A percentile compares a stretch with the other conserved stretches of the same genome.
Conservation (phyloP, 805 yeast species). For the Kockiozyma suomiensis region DNA sequence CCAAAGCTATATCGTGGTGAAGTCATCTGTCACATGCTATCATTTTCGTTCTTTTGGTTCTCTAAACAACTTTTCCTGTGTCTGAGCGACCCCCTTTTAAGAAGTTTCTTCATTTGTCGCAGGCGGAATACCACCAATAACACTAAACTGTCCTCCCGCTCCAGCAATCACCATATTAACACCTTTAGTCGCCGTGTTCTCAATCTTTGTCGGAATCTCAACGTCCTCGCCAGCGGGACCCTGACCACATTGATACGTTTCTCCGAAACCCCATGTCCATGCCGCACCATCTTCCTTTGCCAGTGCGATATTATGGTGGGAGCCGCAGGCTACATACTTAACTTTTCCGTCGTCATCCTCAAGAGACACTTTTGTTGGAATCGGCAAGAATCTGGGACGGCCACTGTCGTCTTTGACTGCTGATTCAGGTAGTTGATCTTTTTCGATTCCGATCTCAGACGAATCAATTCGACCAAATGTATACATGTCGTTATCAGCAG, state of each 20-base stretch:
- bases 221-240: slow-evolving; percentile 89
- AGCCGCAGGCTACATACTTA: slow-evolving; percentile 70
- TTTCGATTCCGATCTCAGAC: slow-evolving; percentile 85
- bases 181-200: slow-evolving; percentile 88
- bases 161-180: slow-evolving; percentile 72
- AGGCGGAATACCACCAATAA: slow-evolving; percentile 69
- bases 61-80: too few relatives aligned
- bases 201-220: slow-evolving; percentile 82
- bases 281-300: slow-evolving; percentile 75
- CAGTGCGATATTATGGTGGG: slow-evolving; percentile 89
- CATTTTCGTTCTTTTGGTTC: too few relatives aligned
- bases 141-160: slow-evolving; percentile 97
- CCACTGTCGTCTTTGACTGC: slow-evolving; percentile 80
- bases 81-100: too few relatives aligned
- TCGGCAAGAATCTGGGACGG: slow-evolving; percentile 75
- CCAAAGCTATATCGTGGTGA: not conserved
- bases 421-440: slow-evolving; percentile 64
- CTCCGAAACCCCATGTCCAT: slow-evolving; percentile 98
- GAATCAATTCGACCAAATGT: slow-evolving; percentile 92
- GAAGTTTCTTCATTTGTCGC: not conserved
- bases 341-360: slow-evolving; percentile 35
- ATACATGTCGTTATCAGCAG: slow-evolving; percentile 71
- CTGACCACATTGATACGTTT: slow-evolving; percentile 92
- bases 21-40: not conserved
- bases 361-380: slow-evolving; percentile 66